Evolutionary conservation across 768 basidiomycete species (phyloP).

Genomic region (Phylloporus arenicola): DNA sequence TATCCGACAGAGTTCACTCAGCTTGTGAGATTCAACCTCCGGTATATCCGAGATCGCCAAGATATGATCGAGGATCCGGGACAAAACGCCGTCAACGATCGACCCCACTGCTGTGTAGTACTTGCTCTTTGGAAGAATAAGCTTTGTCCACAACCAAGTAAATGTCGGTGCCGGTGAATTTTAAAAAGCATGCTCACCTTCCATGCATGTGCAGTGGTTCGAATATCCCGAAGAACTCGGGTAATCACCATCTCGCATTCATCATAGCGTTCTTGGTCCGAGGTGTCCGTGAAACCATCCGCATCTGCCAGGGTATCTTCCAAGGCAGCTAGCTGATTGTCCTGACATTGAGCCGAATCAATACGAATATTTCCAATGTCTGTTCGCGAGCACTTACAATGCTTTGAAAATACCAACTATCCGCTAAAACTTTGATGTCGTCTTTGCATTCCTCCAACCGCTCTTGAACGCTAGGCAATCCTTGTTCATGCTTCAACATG

Average conservation of each 20-base stretch:
- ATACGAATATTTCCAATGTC: background rate
- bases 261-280: slow-evolving; percentile 69
- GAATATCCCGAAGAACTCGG: slow-evolving; percentile 57
- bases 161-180: background rate
- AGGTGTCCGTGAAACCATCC: slow-evolving; percentile 63
- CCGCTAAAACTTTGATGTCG: slow-evolving; percentile 50
- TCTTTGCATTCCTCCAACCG: slow-evolving; percentile 48
- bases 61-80: slow-evolving; percentile 64
- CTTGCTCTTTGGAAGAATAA: slow-evolving; percentile 62
- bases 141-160: slow-evolving; percentile 34
- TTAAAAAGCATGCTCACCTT: slow-evolving; percentile 50
- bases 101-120: slow-evolving; percentile 69
- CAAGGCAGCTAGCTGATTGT: slow-evolving; percentile 22
- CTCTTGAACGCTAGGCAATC: slow-evolving; percentile 33
- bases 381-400: slow-evolving; percentile 45
- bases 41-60: slow-evolving; percentile 81
- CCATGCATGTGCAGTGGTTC: slow-evolving; percentile 56
- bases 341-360: slow-evolving; percentile 9
- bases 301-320: slow-evolving; percentile 47
- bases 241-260: slow-evolving; percentile 69
- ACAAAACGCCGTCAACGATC: slow-evolving; percentile 63
- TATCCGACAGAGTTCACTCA: slow-evolving; percentile 82
- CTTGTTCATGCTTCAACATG: slow-evolving; percentile 26
- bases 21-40: slow-evolving; percentile 75
- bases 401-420: slow-evolving; percentile 66